Percentiles rank a stretch among this genome's conserved stretches.
Conservation (phyloP, 768 basidiomycete genomes). For the Leucosporidium creatinivorum region DNA sequence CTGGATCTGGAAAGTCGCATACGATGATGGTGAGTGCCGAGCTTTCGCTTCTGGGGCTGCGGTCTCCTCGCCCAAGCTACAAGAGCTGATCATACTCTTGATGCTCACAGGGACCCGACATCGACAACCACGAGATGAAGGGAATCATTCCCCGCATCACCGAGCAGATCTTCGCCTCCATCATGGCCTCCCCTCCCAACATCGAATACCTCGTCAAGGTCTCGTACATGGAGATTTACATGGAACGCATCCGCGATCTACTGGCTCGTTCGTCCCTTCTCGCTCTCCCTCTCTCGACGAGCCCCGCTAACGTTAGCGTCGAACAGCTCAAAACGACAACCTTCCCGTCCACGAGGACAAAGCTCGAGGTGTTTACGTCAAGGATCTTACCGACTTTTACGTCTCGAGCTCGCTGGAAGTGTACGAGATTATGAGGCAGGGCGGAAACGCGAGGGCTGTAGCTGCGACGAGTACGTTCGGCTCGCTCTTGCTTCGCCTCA, state of each 20-base stretch:
- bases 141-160: slow-evolving; percentile 98
- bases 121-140: slow-evolving; percentile 84
- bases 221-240: slow-evolving; percentile 99
- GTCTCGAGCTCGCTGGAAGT: slow-evolving; percentile 92
- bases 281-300: background rate
- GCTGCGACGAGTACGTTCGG: slow-evolving; percentile 76
- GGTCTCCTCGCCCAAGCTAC: slow-evolving; percentile 19
- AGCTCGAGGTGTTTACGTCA: slow-evolving; percentile 93
- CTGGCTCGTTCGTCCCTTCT: slow-evolving; percentile 68
- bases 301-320: background rate
- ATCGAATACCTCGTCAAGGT: slow-evolving; percentile 99
- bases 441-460: slow-evolving; percentile 80
- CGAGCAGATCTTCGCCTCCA: slow-evolving; percentile 97
- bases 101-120: slow-evolving; percentile 75
- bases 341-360: slow-evolving; percentile 98
- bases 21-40: slow-evolving; percentile 82
- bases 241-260: slow-evolving; percentile 90
- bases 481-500: background rate
- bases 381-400: slow-evolving; percentile 94
- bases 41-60: background rate
- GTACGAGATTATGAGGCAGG: slow-evolving; percentile 98
- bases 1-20: slow-evolving; percentile 80
- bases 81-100: no score
- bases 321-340: slow-evolving; percentile 88
- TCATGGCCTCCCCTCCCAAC: slow-evolving; percentile 87